Percentiles rank a stretch among this genome's conserved stretches.
Evolutionary conservation across 2,329 filamentous ascomycete genomes (phyloP).

Genomic region (Penicillium hordei): DNA sequence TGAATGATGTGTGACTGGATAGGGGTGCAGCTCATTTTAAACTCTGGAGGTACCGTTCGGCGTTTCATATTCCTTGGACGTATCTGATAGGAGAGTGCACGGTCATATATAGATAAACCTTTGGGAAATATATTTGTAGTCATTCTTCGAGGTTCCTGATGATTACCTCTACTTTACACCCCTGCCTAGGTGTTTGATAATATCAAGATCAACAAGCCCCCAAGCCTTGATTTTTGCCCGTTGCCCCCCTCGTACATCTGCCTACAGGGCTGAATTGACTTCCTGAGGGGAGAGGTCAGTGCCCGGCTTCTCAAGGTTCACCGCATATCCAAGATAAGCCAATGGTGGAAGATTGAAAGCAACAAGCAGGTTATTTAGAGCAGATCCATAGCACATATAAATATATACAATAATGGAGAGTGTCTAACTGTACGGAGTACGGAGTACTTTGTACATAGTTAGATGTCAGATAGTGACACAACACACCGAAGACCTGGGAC

Average conservation of each 20-base stretch:
- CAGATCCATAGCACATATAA: not conserved
- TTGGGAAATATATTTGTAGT: not conserved
- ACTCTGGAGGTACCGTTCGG: not conserved
- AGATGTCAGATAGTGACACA: not conserved
- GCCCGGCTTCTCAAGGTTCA: not conserved
- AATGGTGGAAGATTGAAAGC: not conserved
- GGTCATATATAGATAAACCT: not conserved
- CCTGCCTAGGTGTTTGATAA: too few species aligned
- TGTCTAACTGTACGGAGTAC: not conserved
- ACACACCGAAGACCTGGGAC: not conserved
- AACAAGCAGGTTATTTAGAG: not conserved
- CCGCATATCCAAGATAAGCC: not conserved
- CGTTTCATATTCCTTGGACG: not conserved
- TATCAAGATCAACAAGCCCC: not conserved
- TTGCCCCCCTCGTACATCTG: not conserved
- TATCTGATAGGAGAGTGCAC: not conserved
- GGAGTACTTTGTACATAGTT: not conserved
- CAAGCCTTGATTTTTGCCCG: not conserved
- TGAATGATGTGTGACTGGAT: not conserved
- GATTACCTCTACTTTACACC: not conserved
- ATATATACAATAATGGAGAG: not conserved
- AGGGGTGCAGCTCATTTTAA: not conserved
- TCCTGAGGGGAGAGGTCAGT: not conserved
- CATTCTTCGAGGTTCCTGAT: not conserved
- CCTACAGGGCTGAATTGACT: conserved; percentile 1